Evolutionary conservation across 1,284 basidiomycete species (phyloP).

Genomic region (Coniophora puteana): DNA sequence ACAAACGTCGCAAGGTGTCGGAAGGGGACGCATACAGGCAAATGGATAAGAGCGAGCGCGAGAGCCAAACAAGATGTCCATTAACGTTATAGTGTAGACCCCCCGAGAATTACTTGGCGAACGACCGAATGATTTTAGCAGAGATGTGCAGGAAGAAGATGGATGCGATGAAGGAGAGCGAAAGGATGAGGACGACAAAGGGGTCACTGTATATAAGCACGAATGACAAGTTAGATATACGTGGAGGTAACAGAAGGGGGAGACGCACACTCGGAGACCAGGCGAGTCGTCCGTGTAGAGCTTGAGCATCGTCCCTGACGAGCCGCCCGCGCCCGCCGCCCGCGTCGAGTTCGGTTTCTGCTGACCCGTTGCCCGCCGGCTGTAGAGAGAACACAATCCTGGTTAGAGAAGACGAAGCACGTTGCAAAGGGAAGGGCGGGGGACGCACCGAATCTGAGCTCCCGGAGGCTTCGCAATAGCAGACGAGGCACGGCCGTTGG

Average conservation of each 20-base stretch:
- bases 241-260: constrained; percentile 1
- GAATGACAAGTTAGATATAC: constrained; percentile 5
- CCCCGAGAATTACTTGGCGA: constrained; percentile 66
- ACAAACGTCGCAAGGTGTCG: neutral
- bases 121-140: constrained; percentile 89
- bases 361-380: constrained; percentile 73
- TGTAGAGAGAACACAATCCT: constrained; percentile 31
- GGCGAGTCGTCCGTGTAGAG: constrained; percentile 98
- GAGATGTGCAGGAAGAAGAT: constrained; percentile 99
- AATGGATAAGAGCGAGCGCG: too few species aligned
- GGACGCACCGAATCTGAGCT: constrained; percentile 70
- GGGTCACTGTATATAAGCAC: constrained; percentile 68
- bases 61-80: constrained; percentile 10
- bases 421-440: neutral
- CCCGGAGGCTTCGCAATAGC: constrained; percentile 69
- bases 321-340: constrained; percentile 94
- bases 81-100: too few species aligned
- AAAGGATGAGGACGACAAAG: constrained; percentile 95
- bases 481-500: constrained; percentile 34
- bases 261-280: constrained; percentile 90
- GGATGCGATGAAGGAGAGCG: constrained; percentile 96
- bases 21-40: neutral
- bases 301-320: constrained; percentile 97
- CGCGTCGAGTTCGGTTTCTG: constrained; percentile 86
- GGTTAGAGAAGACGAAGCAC: neutral